phyloP scores from a whole-genome alignment of 176 grass and related monocot genomes.

The Triticum turgidum region DNA sequence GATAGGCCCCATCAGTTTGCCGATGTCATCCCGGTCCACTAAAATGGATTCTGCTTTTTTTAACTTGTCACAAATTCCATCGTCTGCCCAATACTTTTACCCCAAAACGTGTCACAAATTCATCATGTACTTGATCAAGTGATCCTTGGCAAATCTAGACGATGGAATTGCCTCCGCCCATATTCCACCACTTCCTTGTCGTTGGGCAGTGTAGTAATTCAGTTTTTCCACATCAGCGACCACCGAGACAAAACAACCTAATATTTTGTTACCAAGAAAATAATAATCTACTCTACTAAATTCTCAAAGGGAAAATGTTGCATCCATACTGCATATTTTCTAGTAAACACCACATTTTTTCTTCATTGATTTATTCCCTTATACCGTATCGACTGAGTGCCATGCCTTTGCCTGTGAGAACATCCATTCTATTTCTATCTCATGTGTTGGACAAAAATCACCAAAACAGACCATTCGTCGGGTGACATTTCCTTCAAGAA shows the following conservation, averaged over 20 bases:
- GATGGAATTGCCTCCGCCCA: too few relatives aligned
- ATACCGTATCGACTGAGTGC: neutral
- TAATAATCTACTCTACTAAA: neutral
- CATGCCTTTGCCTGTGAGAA: neutral
- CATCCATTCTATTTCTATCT: neutral
- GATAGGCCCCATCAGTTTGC: too few relatives aligned
- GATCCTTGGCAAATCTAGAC: too few relatives aligned
- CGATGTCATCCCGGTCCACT: too few relatives aligned
- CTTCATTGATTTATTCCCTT: too few relatives aligned
- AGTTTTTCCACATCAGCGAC: neutral
- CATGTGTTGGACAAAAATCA: neutral
- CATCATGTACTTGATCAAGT: too few relatives aligned
- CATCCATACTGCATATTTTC: neutral
- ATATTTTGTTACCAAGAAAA: neutral
- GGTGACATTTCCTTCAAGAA: neutral
- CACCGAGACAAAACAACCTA: neutral
- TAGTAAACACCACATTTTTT: too few relatives aligned
- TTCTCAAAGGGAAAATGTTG: neutral
- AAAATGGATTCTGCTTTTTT: too few relatives aligned
- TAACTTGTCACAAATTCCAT: too few relatives aligned
- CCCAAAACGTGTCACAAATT: too few relatives aligned
- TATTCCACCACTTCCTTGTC: too few relatives aligned
- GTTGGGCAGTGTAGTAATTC: neutral
- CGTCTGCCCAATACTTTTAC: too few relatives aligned
- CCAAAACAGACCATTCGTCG: neutral